These are phyloP conservation scores for Pythium pectinolyticum DNA, from an alignment of 352 stramenopile genomes.

Conservation along the genomic window DNA sequence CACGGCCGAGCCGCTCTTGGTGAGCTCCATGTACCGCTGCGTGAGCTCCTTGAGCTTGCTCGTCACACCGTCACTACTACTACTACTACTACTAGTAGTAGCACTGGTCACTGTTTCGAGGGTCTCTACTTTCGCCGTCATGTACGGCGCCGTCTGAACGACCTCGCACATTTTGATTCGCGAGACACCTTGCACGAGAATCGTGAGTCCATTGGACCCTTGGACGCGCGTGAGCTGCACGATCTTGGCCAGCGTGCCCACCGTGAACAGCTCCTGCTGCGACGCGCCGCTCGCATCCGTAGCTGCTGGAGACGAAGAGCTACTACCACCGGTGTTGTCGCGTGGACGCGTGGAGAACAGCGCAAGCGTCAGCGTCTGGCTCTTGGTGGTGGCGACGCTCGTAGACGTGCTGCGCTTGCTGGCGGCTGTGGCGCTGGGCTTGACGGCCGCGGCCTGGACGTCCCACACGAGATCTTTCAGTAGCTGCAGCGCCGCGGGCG, in stretches of 20 bases:
- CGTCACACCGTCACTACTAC: too few species aligned
- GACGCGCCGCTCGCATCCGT: constrained; percentile 26
- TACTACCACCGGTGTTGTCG: not conserved
- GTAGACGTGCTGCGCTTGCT: constrained; percentile 10
- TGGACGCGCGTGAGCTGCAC: constrained; percentile 75
- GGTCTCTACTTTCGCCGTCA: constrained; percentile 37
- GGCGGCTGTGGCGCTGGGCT: constrained; percentile 38
- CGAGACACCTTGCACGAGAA: constrained; percentile 65
- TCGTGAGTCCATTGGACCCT: constrained; percentile 51
- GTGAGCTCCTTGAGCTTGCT: constrained; percentile 66
- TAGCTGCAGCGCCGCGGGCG: constrained; percentile 59
- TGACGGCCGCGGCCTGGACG: constrained; percentile 40
- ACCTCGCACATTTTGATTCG: constrained; percentile 52
- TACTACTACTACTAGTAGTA: too few species aligned
- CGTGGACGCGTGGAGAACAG: constrained; percentile 55
- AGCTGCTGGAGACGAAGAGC: too few species aligned
- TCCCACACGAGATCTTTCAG: constrained; percentile 82
- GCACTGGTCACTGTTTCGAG: constrained; percentile 3
- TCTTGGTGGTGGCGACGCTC: constrained; percentile 21
- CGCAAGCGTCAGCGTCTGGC: constrained; percentile 52
- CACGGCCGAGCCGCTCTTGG: constrained; percentile 53
- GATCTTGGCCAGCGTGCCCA: constrained; percentile 67
- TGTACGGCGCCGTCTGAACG: constrained; percentile 54
- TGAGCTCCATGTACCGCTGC: constrained; percentile 62
- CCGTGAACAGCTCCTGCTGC: constrained; percentile 43